A percentile compares a stretch with the other conserved stretches of the same genome.
phyloP scores from a whole-genome alignment of 2,329 filamentous ascomycete genomes.

The Apiospora phragmitis region DNA sequence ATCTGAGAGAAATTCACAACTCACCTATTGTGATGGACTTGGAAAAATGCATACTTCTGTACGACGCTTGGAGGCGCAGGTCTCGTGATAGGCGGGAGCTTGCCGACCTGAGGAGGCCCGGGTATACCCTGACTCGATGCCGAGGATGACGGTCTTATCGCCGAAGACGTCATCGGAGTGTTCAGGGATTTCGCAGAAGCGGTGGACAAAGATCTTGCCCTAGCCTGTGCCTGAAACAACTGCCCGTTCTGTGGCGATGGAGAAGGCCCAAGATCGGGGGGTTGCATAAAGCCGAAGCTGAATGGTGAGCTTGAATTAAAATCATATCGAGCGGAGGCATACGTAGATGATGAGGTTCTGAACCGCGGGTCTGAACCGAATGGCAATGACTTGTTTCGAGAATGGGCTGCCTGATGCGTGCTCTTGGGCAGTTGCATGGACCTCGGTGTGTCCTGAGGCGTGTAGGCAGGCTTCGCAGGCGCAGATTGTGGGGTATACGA shows the following conservation, averaged over 20 bases:
- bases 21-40: constrained; percentile 60
- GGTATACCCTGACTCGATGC: constrained; percentile 31
- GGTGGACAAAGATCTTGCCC: constrained; percentile 32
- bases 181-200: constrained; percentile 33
- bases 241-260: constrained; percentile 35
- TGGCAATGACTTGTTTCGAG: constrained; percentile 28
- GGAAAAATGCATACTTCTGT: constrained; percentile 59
- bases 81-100: constrained; percentile 20
- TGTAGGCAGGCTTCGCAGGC: constrained; percentile 9
- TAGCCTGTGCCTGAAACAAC: constrained; percentile 34
- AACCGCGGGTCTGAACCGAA: constrained; percentile 33
- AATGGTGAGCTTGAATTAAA: constrained; percentile 34
- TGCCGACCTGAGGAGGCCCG: constrained; percentile 25
- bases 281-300: constrained; percentile 34
- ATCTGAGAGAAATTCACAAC: constrained; percentile 21
- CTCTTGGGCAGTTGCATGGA: neutral
- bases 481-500: neutral
- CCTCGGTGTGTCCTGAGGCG: constrained; percentile 1
- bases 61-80: constrained; percentile 39
- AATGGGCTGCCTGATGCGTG: constrained; percentile 19
- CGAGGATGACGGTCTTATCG: constrained; percentile 37
- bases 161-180: constrained; percentile 36
- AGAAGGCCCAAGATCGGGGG: constrained; percentile 31
- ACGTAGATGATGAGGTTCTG: constrained; percentile 34
- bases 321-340: constrained; percentile 30